phyloP scores from a whole-genome alignment of 495 filamentous ascomycete genomes.

The Lindgomyces ingoldianus region DNA sequence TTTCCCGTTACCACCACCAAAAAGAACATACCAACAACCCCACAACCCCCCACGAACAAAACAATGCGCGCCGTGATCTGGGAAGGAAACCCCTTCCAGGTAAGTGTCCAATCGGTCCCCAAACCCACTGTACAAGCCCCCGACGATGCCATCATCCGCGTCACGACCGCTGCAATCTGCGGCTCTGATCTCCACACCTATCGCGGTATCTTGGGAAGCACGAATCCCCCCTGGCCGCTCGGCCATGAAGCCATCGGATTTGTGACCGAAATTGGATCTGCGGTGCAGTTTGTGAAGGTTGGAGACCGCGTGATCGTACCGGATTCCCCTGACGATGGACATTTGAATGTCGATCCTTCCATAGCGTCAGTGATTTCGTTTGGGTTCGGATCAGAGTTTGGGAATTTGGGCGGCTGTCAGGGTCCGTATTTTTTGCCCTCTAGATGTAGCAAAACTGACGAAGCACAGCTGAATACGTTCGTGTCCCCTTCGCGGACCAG shows the following conservation, averaged over 20 bases:
- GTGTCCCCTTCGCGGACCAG: conserved; percentile 61
- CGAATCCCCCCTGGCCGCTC: conserved; percentile 42
- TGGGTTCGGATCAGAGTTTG: conserved; percentile 38
- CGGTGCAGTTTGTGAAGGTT: conserved; percentile 46
- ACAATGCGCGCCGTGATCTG: conserved; percentile 19
- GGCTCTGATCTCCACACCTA: conserved; percentile 55
- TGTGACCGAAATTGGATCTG: conserved; percentile 49
- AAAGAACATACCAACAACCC: conserved; percentile 1
- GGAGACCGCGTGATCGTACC: conserved; percentile 56
- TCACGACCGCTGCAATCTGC: conserved; percentile 25
- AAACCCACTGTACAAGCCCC: not conserved
- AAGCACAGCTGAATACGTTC: conserved; percentile 60
- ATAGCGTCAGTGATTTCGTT: not conserved
- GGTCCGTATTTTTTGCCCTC: no score
- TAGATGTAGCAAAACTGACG: no score
- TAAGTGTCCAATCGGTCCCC: conserved; percentile 4
- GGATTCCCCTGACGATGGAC: conserved; percentile 56
- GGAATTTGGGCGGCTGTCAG: conserved; percentile 54
- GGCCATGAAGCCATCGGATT: conserved; percentile 62
- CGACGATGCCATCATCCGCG: conserved; percentile 19
- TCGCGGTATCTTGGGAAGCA: conserved; percentile 44
- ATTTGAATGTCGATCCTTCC: not conserved
- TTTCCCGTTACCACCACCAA: no score
- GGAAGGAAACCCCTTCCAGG: conserved; percentile 23
- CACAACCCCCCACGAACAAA: not conserved